Base-by-base conservation (phyloP, 192 early-diverging fungal genomes). In the Coemansia sp. region DNA sequence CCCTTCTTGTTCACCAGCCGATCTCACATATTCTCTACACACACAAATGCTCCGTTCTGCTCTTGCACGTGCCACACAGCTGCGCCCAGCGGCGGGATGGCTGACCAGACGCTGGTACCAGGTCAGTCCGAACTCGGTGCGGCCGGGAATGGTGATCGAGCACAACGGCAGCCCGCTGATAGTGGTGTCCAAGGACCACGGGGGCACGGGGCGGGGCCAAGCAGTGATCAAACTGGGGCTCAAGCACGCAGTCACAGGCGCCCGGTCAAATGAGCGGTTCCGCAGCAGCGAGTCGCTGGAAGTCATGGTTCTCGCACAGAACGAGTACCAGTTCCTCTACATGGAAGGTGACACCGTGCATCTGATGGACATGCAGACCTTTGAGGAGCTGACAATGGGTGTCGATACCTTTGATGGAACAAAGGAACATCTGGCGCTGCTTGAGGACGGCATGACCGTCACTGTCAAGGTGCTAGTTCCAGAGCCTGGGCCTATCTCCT, bases 311-410 rank as follows among this genome's bases (percentile, higher is more conserved):
- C 66, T 96, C 41, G 82, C 85, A 0, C 86, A 87, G 56, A 86
- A 89, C 63, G 56, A 76, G 45, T 89, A 88, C 71, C 88, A 91
- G 80, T 93, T 80, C 63, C 84, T 96, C 8, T 96, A 96, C 69
- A 67, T 73, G 21, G 88, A 85, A 47, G 88, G 86, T 46, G 66
- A 76, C 9, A 79, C 85, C 52, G 57, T 90, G 16, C 87, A 94
- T 69, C 62, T 92, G 43, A 80, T 93, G 62, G 80, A 96, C 60
- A 85, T 85, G 57, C 81, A 88, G 48, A 86, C 84, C 1, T 92
- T 85, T 74, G 93, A 94, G 65, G 89, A 91, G 73, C 76, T 90
- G 49, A 80, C 87, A 19, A 76, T 94, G 55, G 63, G 79, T 0
- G 57, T 82, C 22, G 72, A 78, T 13, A 69, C 84, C 8, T 76